Conservation (phyloP, 2,329 filamentous ascomycete genomes). For the Pseudopyricularia javanii region DNA sequence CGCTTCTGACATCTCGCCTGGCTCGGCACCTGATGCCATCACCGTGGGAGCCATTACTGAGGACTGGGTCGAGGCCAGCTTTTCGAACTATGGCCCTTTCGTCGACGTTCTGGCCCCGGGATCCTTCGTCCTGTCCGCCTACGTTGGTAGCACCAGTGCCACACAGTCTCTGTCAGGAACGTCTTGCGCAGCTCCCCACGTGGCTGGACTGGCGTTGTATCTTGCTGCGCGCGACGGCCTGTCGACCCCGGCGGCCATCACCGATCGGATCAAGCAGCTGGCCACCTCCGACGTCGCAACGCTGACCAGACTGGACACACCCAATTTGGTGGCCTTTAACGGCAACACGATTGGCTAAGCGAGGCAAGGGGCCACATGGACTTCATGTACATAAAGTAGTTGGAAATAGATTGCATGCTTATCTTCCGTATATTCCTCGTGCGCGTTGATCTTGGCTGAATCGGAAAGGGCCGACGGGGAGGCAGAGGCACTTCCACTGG, state of each 20-base stretch:
- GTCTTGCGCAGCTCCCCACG: conserved; percentile 29
- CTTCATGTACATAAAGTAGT: background rate
- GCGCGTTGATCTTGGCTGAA: background rate
- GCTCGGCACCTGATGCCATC: conserved; percentile 22
- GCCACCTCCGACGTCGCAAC: background rate
- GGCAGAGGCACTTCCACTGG: too few relatives aligned
- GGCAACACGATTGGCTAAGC: background rate
- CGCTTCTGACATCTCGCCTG: conserved; percentile 19
- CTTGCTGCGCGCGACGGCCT: conserved; percentile 32
- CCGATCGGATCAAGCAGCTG: conserved; percentile 2
- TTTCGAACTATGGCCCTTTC: conserved; percentile 31
- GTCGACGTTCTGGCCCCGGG: conserved; percentile 35
- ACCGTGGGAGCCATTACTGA: conserved; percentile 25
- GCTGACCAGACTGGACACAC: background rate
- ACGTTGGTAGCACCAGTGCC: conserved; percentile 21
- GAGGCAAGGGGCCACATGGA: background rate
- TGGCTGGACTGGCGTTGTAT: conserved; percentile 29
- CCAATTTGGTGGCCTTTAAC: background rate
- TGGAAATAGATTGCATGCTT: background rate
- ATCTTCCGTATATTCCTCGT: background rate
- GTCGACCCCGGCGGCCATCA: conserved; percentile 1
- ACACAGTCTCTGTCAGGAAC: conserved; percentile 28
- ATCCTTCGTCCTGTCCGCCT: conserved; percentile 26
- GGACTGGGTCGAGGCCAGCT: conserved; percentile 20
- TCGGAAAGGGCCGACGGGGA: background rate